Evolutionary conservation across 176 grass and related monocot genomes (phyloP).

Genomic region (Thalia dealbata): DNA sequence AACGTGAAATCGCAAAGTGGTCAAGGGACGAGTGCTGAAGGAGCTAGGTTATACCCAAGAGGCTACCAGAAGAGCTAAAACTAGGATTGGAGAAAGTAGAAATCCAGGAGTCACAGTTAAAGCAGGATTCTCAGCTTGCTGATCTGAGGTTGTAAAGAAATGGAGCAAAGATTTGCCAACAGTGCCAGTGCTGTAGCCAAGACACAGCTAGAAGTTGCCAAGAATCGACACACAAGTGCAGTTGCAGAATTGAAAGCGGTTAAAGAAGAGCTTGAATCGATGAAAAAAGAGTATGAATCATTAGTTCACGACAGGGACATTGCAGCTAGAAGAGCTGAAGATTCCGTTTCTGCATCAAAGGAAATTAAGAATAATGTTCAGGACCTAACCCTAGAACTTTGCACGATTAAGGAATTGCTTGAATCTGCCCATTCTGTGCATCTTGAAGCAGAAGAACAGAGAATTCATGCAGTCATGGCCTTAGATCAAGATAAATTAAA

Average conservation of each 20-base stretch:
- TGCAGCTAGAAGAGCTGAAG: conserved; percentile 32
- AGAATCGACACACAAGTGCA: conserved; percentile 28
- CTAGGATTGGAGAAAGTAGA: conserved; percentile 49
- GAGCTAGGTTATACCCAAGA: conserved; percentile 34
- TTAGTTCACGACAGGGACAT: conserved; percentile 41
- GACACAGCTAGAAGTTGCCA: conserved; percentile 52
- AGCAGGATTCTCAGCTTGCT: conserved; percentile 51
- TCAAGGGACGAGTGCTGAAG: conserved; percentile 30
- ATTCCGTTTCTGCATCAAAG: conserved; percentile 25
- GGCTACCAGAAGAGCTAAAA: conserved; percentile 59
- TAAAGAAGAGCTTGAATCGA: conserved; percentile 48
- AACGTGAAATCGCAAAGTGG: conserved; percentile 28
- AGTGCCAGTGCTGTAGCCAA: conserved; percentile 46
- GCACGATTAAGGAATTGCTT: conserved; percentile 36
- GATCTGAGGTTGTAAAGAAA: conserved; percentile 54
- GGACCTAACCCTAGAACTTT: conserved; percentile 47
- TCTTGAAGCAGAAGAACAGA: conserved; percentile 54
- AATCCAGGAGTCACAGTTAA: conserved; percentile 44
- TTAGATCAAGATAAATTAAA: conserved; percentile 46
- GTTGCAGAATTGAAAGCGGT: conserved; percentile 46
- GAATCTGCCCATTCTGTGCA: conserved; percentile 49
- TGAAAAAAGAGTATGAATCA: conserved; percentile 41
- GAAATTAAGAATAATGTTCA: conserved; percentile 51
- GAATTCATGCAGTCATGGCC: conserved; percentile 34
- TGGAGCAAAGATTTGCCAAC: conserved; percentile 38